Evolutionary conservation across 2,329 filamentous ascomycete species (phyloP).

Genomic region (Epichloe amarillans): DNA sequence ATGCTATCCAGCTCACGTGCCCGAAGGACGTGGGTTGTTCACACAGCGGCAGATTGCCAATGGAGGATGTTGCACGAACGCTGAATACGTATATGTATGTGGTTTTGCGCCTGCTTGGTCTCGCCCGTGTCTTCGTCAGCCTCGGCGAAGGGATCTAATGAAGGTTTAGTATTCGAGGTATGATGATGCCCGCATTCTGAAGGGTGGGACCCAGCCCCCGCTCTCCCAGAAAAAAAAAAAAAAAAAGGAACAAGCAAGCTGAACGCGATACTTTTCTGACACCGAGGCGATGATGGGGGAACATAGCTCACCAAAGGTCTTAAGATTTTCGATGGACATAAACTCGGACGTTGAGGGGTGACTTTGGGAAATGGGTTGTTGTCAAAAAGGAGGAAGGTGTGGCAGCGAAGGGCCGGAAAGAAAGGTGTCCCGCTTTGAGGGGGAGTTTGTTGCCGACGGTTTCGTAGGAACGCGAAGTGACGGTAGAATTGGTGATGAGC

Average conservation of each 20-base stretch:
- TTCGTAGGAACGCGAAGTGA: constrained; percentile 7
- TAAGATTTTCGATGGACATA: constrained; percentile 99
- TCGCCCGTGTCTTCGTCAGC: constrained; percentile 98
- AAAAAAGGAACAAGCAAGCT: neutral
- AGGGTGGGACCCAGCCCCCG: neutral
- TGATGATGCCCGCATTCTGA: constrained; percentile 13
- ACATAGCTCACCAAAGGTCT: constrained; percentile 65
- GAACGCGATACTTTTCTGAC: neutral
- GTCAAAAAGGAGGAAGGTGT: constrained; percentile 17
- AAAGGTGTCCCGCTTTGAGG: constrained; percentile 30
- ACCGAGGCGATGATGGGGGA: neutral
- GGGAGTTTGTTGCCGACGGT: constrained; percentile 9
- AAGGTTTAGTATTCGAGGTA: neutral
- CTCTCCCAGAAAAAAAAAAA: neutral
- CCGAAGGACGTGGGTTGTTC: neutral
- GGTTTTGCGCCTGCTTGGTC: constrained; percentile 89
- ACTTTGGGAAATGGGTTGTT: constrained; percentile 38
- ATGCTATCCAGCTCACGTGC: constrained; percentile 3
- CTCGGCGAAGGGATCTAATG: constrained; percentile 98
- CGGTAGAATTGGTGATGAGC: neutral
- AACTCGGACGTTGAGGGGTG: constrained; percentile 61
- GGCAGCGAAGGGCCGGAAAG: constrained; percentile 35
- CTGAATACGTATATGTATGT: constrained; percentile 99
- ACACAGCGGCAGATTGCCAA: neutral
- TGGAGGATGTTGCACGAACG: constrained; percentile 46